Conservation (phyloP, 2,329 filamentous ascomycete species). For the Arthrobotrys musiformis region DNA sequence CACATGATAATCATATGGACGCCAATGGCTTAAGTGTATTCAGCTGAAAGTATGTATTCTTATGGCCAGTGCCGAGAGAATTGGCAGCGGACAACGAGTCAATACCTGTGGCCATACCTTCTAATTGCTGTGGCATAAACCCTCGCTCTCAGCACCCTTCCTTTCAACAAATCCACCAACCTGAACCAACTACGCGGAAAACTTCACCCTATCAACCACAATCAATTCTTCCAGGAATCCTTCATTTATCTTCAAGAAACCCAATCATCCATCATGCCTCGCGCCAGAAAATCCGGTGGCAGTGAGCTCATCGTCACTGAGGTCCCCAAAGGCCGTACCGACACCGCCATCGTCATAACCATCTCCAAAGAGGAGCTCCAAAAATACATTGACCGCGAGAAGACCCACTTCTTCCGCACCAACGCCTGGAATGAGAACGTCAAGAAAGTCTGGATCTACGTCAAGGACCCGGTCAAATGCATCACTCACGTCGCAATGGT, state of each 20-base stretch:
- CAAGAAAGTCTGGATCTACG: constrained; percentile 22
- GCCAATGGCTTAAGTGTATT: too few species aligned
- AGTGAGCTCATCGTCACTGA: not conserved
- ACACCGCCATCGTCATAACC: constrained; percentile 15
- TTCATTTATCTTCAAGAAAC: not conserved
- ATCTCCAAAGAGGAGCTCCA: constrained; percentile 2
- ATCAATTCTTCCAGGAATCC: not conserved
- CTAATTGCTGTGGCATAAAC: too few species aligned
- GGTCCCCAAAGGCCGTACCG: constrained; percentile 5
- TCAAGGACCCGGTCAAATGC: constrained; percentile 22
- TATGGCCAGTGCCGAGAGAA: too few species aligned
- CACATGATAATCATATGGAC: too few species aligned
- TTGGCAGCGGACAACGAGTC: too few species aligned
- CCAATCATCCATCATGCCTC: constrained; percentile 12
- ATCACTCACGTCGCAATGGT: constrained; percentile 24
- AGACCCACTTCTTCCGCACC: constrained; percentile 11
- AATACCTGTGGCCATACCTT: not conserved
- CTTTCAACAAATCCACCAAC: not conserved
- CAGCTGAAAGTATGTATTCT: too few species aligned
- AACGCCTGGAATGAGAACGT: constrained; percentile 15
- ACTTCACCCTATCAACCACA: not conserved
- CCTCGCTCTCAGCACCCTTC: too few species aligned
- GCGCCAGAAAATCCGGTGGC: not conserved
- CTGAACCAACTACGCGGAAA: too few species aligned
- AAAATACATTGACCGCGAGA: not conserved